Percentiles rank a stretch among this genome's conserved stretches.
These are phyloP conservation scores for Castanea mollissima DNA, from an alignment of 306 rosid species.

Conservation along the genomic window DNA sequence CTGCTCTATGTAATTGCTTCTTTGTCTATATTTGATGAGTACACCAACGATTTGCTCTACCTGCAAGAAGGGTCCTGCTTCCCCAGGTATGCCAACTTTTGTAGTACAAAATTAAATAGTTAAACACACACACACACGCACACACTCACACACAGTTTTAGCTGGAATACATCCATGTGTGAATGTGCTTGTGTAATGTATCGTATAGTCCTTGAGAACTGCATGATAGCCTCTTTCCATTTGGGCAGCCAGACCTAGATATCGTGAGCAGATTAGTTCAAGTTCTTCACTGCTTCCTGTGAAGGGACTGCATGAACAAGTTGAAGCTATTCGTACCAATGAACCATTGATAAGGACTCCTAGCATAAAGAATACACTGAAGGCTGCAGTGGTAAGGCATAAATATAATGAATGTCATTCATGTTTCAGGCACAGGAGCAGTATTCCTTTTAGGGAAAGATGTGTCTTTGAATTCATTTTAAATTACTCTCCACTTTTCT, in stretches of 20 bases:
- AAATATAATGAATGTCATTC: too few relatives aligned
- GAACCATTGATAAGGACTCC: constrained; percentile 5
- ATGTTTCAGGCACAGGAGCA: too few relatives aligned
- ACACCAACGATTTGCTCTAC: constrained; percentile 25
- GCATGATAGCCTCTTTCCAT: background rate
- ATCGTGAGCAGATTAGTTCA: background rate
- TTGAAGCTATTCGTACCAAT: background rate
- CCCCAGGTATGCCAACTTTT: constrained; percentile 7
- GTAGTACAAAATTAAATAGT: background rate
- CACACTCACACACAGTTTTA: too few relatives aligned
- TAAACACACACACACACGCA: too few relatives aligned
- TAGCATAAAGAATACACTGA: background rate
- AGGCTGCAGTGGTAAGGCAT: constrained; percentile 17
- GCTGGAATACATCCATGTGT: background rate
- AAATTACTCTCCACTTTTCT: too few relatives aligned
- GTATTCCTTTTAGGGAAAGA: too few relatives aligned
- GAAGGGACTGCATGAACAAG: constrained; percentile 3
- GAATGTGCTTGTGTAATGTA: background rate
- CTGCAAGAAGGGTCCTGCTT: constrained; percentile 27
- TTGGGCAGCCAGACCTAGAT: constrained; percentile 18
- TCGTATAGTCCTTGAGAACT: background rate
- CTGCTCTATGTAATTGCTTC: constrained; percentile 28
- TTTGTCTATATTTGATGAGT: constrained; percentile 20
- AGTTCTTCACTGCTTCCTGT: constrained; percentile 10
- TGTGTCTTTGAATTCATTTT: too few relatives aligned